Conservation (phyloP, 352 stramenopile genomes). For the Phytopythium delawarense region DNA sequence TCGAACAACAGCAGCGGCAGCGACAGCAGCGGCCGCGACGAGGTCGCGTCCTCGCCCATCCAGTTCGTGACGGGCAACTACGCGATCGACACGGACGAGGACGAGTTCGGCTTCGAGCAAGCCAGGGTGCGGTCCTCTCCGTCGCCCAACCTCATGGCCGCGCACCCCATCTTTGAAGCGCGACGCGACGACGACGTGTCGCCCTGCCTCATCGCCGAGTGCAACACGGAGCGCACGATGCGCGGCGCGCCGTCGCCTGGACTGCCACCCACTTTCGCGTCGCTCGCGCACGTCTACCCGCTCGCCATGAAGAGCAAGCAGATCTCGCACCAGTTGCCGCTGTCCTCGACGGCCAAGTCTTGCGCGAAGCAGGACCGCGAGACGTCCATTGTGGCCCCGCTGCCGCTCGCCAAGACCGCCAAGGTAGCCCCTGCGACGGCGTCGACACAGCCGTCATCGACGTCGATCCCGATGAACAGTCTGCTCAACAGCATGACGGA, state of each 20-base stretch:
- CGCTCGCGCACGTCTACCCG: conserved; percentile 53
- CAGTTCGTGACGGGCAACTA: conserved; percentile 50
- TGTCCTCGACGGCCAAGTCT: conserved; percentile 1
- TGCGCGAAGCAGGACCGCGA: conserved; percentile 18
- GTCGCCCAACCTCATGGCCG: conserved; percentile 26
- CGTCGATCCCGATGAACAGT: conserved; percentile 23
- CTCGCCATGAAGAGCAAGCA: conserved; percentile 32
- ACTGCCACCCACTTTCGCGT: conserved; percentile 43
- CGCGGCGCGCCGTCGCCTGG: conserved; percentile 5
- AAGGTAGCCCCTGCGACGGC: conserved; percentile 5
- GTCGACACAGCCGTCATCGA: background rate
- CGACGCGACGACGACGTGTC: conserved; percentile 22
- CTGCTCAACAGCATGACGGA: conserved; percentile 35
- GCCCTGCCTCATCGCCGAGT: conserved; percentile 10
- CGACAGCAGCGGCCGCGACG: background rate
- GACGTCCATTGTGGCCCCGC: background rate
- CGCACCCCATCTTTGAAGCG: conserved; percentile 20
- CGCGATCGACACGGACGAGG: conserved; percentile 47
- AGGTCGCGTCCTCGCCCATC: conserved; percentile 2
- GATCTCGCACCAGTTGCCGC: conserved; percentile 3
- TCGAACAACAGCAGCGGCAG: conserved; percentile 9
- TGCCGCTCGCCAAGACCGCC: background rate
- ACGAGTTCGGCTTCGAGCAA: conserved; percentile 36
- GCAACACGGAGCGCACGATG: conserved; percentile 13
- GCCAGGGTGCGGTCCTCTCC: conserved; percentile 54